phyloP scores from a whole-genome alignment of 169 alveolate genomes.

The Plasmodium ovale region DNA sequence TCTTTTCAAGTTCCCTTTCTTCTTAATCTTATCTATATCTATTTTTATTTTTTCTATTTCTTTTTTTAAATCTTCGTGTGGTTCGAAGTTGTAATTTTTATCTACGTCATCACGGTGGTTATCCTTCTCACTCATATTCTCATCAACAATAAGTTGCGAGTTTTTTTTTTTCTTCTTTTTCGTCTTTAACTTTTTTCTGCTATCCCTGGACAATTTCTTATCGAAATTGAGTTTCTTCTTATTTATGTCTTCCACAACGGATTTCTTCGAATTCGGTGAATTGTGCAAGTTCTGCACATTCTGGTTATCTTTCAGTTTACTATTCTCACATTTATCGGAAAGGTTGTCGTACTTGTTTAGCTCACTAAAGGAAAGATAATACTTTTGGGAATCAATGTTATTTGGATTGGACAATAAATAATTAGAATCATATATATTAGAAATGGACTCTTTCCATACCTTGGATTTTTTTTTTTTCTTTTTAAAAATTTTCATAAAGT shows the following conservation, averaged over 20 bases:
- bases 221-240: constrained; percentile 4
- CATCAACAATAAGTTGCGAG: not conserved
- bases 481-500: constrained; percentile 52
- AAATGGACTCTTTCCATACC: constrained; percentile 3
- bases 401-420: constrained; percentile 39
- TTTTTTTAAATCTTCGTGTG: constrained; percentile 61
- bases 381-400: constrained; percentile 30
- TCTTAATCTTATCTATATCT: constrained; percentile 60
- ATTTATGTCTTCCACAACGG: not conserved
- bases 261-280: not conserved
- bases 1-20: constrained; percentile 61
- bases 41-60: constrained; percentile 63
- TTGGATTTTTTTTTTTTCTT: constrained; percentile 44
- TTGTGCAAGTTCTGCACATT: not conserved
- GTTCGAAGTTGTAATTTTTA: constrained; percentile 47
- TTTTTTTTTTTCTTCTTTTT: constrained; percentile 32
- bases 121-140: not conserved
- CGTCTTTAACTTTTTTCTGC: constrained; percentile 1
- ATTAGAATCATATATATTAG: constrained; percentile 43
- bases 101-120: not conserved
- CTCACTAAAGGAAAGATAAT: constrained; percentile 64
- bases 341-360: constrained; percentile 22
- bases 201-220: constrained; percentile 6
- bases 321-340: constrained; percentile 11
- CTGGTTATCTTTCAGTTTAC: not conserved